A percentile compares a stretch with the other conserved stretches of the same genome.
Conservation (phyloP, 2,329 filamentous ascomycete genomes). For the Alternaria rosae region DNA sequence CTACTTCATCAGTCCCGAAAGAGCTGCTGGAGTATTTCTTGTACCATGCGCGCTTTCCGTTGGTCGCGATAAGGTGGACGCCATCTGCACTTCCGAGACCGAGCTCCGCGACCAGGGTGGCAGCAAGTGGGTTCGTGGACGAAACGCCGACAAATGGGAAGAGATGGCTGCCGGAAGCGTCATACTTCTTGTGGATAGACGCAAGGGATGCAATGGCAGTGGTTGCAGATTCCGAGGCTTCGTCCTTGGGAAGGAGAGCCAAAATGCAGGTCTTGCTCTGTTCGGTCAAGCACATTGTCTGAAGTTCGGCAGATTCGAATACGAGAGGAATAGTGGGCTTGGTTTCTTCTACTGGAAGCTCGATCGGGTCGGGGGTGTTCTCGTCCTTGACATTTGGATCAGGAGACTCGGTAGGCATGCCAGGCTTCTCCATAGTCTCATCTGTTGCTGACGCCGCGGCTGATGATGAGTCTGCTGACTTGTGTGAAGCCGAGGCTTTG, state of each 20-base stretch:
- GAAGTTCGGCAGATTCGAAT: constrained; percentile 68
- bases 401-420: constrained; percentile 62
- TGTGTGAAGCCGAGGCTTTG: constrained; percentile 60
- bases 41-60: constrained; percentile 87
- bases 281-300: constrained; percentile 73
- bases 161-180: constrained; percentile 68
- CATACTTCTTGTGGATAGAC: constrained; percentile 78
- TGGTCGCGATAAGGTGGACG: constrained; percentile 80
- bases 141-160: constrained; percentile 87
- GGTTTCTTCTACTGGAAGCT: constrained; percentile 61
- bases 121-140: constrained; percentile 64
- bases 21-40: constrained; percentile 69
- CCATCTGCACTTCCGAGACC: constrained; percentile 62
- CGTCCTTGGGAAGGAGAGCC: constrained; percentile 55
- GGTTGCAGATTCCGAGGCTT: constrained; percentile 57
- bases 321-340: constrained; percentile 71
- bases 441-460: constrained; percentile 58
- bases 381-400: constrained; percentile 57
- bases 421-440: constrained; percentile 58
- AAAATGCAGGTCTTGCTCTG: constrained; percentile 86
- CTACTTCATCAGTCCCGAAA: constrained; percentile 69
- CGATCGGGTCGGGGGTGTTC: constrained; percentile 56
- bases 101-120: constrained; percentile 66
- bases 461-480: constrained; percentile 57
- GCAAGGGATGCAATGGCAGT: constrained; percentile 64